phyloP scores from a whole-genome alignment of 148 eudicot species.

The Chenopodium suecicum region DNA sequence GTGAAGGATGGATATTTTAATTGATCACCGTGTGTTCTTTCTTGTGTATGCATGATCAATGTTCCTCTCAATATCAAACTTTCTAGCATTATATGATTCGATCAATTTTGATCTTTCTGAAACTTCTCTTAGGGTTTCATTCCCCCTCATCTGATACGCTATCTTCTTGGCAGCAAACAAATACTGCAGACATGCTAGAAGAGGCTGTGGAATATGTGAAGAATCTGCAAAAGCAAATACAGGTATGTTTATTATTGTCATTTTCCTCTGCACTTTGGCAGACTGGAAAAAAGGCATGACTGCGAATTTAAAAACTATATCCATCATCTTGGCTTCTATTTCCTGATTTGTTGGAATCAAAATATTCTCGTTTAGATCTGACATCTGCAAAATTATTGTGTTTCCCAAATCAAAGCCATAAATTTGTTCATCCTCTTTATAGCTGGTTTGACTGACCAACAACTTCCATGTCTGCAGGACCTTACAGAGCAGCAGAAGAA shows the following conservation, averaged over 20 bases:
- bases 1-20: not conserved
- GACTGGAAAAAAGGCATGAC: not conserved
- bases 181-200: slow-evolving; percentile 97
- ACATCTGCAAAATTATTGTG: not conserved
- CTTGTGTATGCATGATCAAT: not conserved
- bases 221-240: slow-evolving; percentile 75
- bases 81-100: not conserved
- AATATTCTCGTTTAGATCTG: not conserved
- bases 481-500: slow-evolving; percentile 81
- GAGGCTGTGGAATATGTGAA: slow-evolving; percentile 96
- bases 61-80: not conserved
- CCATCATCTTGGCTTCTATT: not conserved
- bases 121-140: not conserved
- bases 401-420: not conserved
- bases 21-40: not conserved
- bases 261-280: not conserved
- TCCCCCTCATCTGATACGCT: not conserved
- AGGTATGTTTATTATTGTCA: slow-evolving; percentile 37
- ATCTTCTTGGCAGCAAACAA: slow-evolving; percentile 76
- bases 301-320: not conserved
- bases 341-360: not conserved
- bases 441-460: not conserved
- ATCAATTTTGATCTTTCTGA: not conserved
- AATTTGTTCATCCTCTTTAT: not conserved
- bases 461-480: slow-evolving; percentile 46